Percentiles rank a stretch among this genome's conserved stretches.
Evolutionary conservation across 179 eudicot species (phyloP).

Genomic region (Beta macrorhiza): DNA sequence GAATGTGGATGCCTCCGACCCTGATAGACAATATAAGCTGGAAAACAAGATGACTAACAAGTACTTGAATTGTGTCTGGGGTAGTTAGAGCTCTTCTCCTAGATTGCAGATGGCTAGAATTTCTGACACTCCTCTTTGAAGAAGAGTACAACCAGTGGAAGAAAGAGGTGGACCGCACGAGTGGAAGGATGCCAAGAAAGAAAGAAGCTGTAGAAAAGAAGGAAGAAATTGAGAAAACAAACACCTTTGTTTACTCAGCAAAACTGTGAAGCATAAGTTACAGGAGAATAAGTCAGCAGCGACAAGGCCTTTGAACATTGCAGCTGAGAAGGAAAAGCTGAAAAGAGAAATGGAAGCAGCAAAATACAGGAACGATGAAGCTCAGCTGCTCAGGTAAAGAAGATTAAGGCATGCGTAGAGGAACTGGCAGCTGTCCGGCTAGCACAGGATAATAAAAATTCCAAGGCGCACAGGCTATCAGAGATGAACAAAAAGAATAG

Average conservation of each 20-base stretch:
- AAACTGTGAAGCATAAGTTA: conserved; percentile 93
- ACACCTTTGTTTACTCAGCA: conserved; percentile 75
- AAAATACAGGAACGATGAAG: conserved; percentile 61
- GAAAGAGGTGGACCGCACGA: conserved; percentile 76
- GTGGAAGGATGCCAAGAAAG: conserved; percentile 76
- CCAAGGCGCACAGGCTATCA: conserved; percentile 73
- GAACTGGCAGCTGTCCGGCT: conserved; percentile 72
- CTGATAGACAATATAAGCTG: conserved; percentile 63
- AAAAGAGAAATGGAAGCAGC: conserved; percentile 88
- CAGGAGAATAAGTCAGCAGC: conserved; percentile 93
- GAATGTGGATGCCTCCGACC: conserved; percentile 65
- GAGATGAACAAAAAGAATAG: conserved; percentile 91
- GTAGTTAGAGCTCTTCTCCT: conserved; percentile 88
- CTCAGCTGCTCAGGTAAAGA: conserved; percentile 43
- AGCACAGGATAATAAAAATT: conserved; percentile 54
- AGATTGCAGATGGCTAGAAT: conserved; percentile 99
- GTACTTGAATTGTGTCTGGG: conserved; percentile 94
- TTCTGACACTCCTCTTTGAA: conserved; percentile 78
- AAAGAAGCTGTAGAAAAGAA: conserved; percentile 76
- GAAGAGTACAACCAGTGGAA: conserved; percentile 91
- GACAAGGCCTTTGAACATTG: conserved; percentile 81
- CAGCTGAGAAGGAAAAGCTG: conserved; percentile 41
- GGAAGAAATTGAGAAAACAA: conserved; percentile 69
- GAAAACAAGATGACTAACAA: conserved; percentile 88
- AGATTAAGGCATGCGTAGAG: conserved; percentile 65